Percentiles rank a stretch among this genome's conserved stretches.
phyloP scores from a whole-genome alignment of 1,139 yeast species.

The Lizanozyma gosingica region DNA sequence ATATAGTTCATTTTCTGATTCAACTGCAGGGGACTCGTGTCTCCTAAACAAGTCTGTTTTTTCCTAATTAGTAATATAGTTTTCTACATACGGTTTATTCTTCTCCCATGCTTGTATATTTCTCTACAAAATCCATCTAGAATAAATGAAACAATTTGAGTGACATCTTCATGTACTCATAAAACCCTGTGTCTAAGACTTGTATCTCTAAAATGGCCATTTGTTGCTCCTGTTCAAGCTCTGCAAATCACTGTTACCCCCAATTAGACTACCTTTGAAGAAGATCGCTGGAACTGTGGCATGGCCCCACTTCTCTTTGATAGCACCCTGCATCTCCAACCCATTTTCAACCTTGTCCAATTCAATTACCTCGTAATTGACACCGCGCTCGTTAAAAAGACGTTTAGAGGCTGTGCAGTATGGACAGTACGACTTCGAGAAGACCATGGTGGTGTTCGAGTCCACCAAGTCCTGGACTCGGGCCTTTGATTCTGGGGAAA shows the following conservation, averaged over 20 bases:
- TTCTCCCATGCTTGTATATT: too few relatives aligned
- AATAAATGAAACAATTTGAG: too few relatives aligned
- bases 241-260: conserved; percentile 13
- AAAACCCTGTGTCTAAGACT: too few relatives aligned
- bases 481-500: conserved; percentile 12
- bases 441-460: conserved; percentile 15
- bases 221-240: conserved; percentile 8
- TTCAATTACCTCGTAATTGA: conserved; percentile 15
- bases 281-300: conserved; percentile 13
- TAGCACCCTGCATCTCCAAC: conserved; percentile 1
- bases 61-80: too few relatives aligned
- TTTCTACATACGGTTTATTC: too few relatives aligned
- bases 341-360: conserved; percentile 15
- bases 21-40: too few relatives aligned
- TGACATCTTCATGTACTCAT: too few relatives aligned
- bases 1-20: too few relatives aligned
- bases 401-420: conserved; percentile 19
- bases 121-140: too few relatives aligned
- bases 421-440: conserved; percentile 21
- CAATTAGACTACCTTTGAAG: conserved; percentile 13
- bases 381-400: conserved; percentile 10
- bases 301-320: conserved; percentile 12
- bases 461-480: conserved; percentile 12
- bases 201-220: conserved; percentile 2
- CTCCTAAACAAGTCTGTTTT: too few relatives aligned